A percentile compares a stretch with the other conserved stretches of the same genome.
phyloP scores from a whole-genome alignment of 2,329 filamentous ascomycete genomes.

The Aspergillus sp. region DNA sequence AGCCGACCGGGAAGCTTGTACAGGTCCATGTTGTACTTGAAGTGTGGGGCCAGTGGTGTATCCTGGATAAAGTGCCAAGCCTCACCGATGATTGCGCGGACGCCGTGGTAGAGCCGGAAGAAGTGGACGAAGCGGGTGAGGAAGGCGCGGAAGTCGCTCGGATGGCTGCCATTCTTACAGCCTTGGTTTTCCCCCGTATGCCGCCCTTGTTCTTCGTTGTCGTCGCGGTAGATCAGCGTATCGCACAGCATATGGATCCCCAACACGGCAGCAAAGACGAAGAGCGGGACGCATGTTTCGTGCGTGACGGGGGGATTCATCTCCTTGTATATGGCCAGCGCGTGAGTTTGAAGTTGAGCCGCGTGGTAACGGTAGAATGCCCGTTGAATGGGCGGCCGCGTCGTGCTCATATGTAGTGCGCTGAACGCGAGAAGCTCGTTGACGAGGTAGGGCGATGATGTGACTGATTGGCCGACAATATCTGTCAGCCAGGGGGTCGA shows the following conservation, averaged over 20 bases:
- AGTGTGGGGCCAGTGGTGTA: conserved; percentile 14
- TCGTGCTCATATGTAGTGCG: conserved; percentile 49
- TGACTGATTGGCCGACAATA: conserved; percentile 6
- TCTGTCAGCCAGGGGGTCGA: conserved; percentile 5
- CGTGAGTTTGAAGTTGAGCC: conserved; percentile 42
- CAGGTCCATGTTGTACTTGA: background rate
- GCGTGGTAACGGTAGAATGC: conserved; percentile 34
- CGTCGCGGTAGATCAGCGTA: conserved; percentile 46
- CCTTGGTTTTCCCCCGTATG: too few species aligned
- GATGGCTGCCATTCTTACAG: too few species aligned
- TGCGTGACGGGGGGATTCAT: conserved; percentile 13
- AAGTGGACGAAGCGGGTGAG: conserved; percentile 32
- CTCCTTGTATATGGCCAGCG: conserved; percentile 24
- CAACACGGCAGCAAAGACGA: conserved; percentile 28
- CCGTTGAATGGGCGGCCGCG: conserved; percentile 40
- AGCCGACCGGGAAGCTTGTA: background rate
- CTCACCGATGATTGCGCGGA: conserved; percentile 23
- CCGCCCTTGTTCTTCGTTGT: too few species aligned
- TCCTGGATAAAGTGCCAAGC: conserved; percentile 23
- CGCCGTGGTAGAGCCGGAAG: conserved; percentile 33
- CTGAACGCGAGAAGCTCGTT: conserved; percentile 54
- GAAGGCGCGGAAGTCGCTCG: conserved; percentile 41
- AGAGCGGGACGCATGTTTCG: conserved; percentile 26
- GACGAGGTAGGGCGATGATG: conserved; percentile 52
- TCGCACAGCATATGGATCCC: conserved; percentile 54